These are phyloP conservation scores for Hericium rajendrae DNA, from an alignment of 768 basidiomycete genomes.

Conservation along the genomic window DNA sequence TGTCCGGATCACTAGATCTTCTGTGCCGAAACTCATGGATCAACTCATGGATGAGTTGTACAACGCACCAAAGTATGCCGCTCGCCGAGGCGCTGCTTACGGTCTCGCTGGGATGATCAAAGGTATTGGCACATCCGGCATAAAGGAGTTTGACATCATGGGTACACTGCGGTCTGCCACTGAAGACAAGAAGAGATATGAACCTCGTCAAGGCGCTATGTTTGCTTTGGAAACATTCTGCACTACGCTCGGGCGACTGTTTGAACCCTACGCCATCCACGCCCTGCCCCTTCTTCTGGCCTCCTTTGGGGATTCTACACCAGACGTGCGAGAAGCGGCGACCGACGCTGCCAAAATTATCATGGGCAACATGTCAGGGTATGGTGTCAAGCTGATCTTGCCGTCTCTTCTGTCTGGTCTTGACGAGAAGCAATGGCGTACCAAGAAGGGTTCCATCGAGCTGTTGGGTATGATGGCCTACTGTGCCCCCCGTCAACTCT, in stretches of 20 bases:
- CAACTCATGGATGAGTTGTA: conserved; percentile 70
- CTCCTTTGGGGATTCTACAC: conserved; percentile 76
- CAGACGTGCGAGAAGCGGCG: conserved; percentile 89
- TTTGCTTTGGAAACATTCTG: conserved; percentile 93
- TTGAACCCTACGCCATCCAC: conserved; percentile 86
- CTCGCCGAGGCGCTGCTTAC: conserved; percentile 94
- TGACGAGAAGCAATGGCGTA: conserved; percentile 98
- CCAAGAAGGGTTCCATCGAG: conserved; percentile 96
- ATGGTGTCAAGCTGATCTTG: conserved; percentile 91
- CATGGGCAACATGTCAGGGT: conserved; percentile 91
- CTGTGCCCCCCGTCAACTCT: conserved; percentile 91
- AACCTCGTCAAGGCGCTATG: conserved; percentile 87
- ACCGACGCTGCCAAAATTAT: conserved; percentile 88
- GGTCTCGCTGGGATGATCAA: conserved; percentile 89
- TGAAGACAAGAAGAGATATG: conserved; percentile 84
- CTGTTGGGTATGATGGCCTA: conserved; percentile 98
- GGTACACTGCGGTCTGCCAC: conserved; percentile 60
- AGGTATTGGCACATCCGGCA: conserved; percentile 77
- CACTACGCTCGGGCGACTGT: conserved; percentile 74
- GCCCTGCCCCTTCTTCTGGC: conserved; percentile 77
- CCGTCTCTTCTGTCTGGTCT: conserved; percentile 83
- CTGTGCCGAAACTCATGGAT: conserved; percentile 59
- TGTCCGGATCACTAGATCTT: conserved; percentile 56
- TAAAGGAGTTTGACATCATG: conserved; percentile 81
- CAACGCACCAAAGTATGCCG: conserved; percentile 76